Percentiles rank a stretch among this genome's conserved stretches.
These are phyloP conservation scores for Primulina huaijiensis DNA, from an alignment of 257 asterid genomes.

Conservation along the genomic window DNA sequence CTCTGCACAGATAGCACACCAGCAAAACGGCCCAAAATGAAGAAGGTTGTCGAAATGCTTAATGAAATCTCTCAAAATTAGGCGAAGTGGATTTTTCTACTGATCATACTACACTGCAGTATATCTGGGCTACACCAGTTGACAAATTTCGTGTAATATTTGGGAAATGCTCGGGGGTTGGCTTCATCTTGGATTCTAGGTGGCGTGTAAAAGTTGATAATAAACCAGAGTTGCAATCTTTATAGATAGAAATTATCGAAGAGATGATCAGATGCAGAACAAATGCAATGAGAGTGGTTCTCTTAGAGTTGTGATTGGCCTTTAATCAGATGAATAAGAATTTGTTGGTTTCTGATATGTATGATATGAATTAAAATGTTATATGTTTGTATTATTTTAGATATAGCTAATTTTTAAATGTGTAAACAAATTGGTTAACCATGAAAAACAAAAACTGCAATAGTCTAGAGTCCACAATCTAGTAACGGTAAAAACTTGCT, in stretches of 20 bases:
- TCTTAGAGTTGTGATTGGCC: conserved; percentile 10
- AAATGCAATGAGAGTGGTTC: conserved; percentile 12
- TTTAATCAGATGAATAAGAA: conserved; percentile 19
- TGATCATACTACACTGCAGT: conserved; percentile 17
- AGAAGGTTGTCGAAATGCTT: conserved; percentile 90
- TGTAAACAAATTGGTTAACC: background rate
- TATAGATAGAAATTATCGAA: conserved; percentile 20
- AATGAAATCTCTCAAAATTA: conserved; percentile 51
- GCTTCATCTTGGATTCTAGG: background rate
- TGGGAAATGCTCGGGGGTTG: background rate
- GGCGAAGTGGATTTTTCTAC: background rate
- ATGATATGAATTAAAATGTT: conserved; percentile 20
- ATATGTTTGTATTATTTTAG: conserved; percentile 1
- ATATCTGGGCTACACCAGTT: background rate
- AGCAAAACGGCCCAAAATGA: conserved; percentile 94
- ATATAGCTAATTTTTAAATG: background rate
- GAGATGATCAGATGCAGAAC: conserved; percentile 10
- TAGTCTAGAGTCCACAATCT: background rate
- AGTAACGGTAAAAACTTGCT: background rate
- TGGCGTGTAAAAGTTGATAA: conserved; percentile 10
- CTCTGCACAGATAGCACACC: conserved; percentile 86
- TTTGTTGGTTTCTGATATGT: conserved; percentile 14
- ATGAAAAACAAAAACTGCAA: background rate
- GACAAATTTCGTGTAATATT: conserved; percentile 7
- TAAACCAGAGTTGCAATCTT: conserved; percentile 9